Conservation (phyloP, 306 rosid genomes). For the Trifolium pratense region DNA sequence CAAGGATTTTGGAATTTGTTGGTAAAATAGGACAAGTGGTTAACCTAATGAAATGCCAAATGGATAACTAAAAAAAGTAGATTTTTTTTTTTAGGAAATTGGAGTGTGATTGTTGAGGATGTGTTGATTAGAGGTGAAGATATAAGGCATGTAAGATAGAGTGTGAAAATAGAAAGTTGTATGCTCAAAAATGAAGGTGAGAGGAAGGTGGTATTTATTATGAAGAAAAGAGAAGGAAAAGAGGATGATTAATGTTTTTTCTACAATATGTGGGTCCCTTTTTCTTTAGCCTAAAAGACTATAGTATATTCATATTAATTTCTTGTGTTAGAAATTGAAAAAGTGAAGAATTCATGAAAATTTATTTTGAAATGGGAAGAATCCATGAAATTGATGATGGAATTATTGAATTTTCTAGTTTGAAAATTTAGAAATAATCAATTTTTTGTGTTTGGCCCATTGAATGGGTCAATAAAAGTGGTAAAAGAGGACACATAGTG, state of each 20-base stretch:
- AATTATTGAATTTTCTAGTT: slow-evolving; percentile 50
- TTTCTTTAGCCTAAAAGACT: not conserved
- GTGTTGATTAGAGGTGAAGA: slow-evolving; percentile 10
- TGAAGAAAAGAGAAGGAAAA: slow-evolving; percentile 55
- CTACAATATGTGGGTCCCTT: slow-evolving; percentile 37
- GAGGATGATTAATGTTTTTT: slow-evolving; percentile 17
- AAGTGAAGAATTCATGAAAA: not conserved
- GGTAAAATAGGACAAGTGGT: slow-evolving; percentile 33
- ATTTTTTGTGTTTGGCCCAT: slow-evolving; percentile 11
- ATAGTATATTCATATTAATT: slow-evolving; percentile 18
- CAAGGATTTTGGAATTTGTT: not conserved
- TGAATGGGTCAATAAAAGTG: slow-evolving; percentile 28
- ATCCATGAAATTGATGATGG: not conserved
- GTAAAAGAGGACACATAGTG: not conserved
- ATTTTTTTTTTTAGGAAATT: not conserved
- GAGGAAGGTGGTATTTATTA: slow-evolving; percentile 52
- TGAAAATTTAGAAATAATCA: not conserved
- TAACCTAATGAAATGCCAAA: slow-evolving; percentile 23
- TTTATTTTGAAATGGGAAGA: too few relatives aligned
- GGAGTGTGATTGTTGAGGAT: slow-evolving; percentile 10
- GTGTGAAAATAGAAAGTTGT: slow-evolving; percentile 27
- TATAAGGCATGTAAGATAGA: slow-evolving; percentile 13
- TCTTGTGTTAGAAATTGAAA: not conserved
- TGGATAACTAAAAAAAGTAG: not conserved
- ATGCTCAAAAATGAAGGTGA: slow-evolving; percentile 49